These are phyloP conservation scores for Lepidium didymum DNA, from an alignment of 345 rosid species.

Conservation along the genomic window DNA sequence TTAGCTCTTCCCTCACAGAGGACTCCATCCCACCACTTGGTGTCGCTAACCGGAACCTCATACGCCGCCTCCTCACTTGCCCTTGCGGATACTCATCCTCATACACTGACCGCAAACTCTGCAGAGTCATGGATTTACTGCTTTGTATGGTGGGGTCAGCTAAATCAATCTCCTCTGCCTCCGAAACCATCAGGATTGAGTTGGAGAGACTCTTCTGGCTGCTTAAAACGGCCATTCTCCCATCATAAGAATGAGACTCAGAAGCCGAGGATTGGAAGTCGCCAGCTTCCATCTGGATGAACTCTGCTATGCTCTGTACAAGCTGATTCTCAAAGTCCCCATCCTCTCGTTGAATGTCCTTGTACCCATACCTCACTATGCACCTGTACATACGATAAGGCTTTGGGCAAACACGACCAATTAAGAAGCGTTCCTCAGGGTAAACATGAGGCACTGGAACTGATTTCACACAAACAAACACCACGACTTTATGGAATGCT, in stretches of 20 bases:
- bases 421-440: constrained; percentile 90
- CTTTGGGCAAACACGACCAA: constrained; percentile 92
- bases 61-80: constrained; percentile 47
- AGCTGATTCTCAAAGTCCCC: constrained; percentile 78
- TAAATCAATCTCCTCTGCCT: constrained; percentile 38
- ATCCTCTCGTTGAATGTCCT: constrained; percentile 77
- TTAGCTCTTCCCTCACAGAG: constrained; percentile 70
- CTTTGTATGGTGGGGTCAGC: constrained; percentile 43
- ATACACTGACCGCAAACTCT: constrained; percentile 53
- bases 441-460: constrained; percentile 85
- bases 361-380: constrained; percentile 91
- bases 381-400: constrained; percentile 94
- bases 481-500: constrained; percentile 83
- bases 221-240: constrained; percentile 94
- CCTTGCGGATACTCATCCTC: constrained; percentile 58
- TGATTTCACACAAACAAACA: constrained; percentile 92
- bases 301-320: constrained; percentile 89
- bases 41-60: constrained; percentile 55
- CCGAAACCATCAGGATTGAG: constrained; percentile 46
- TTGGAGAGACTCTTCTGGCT: constrained; percentile 44
- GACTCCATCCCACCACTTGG: constrained; percentile 56
- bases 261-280: constrained; percentile 48
- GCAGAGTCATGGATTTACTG: constrained; percentile 68
- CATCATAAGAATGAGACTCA: constrained; percentile 64
- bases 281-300: constrained; percentile 89